Conservation (phyloP, 176 grass and related monocot species). For the Alloteropsis semialata region DNA sequence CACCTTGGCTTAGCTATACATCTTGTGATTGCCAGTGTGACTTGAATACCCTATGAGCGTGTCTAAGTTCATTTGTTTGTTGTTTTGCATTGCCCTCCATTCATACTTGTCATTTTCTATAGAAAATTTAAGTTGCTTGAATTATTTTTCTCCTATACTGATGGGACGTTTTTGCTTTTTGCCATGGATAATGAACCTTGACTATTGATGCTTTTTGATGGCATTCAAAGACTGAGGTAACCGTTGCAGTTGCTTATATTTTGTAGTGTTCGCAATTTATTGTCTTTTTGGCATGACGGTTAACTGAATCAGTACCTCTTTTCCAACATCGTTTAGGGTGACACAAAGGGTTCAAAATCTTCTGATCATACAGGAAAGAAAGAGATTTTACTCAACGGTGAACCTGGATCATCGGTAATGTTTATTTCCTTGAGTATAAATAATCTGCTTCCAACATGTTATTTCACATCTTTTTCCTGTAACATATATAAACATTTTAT, state of each 20-base stretch:
- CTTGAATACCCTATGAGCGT: too few relatives aligned
- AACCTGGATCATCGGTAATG: conserved; percentile 57
- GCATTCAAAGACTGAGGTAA: conserved; percentile 52
- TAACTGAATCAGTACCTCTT: conserved; percentile 1
- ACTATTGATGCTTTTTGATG: conserved; percentile 9
- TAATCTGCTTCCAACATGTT: neutral
- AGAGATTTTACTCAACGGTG: conserved; percentile 39
- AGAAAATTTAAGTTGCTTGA: neutral
- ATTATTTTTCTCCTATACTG: conserved; percentile 27
- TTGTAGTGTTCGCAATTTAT: neutral
- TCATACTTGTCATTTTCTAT: neutral
- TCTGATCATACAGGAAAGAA: conserved; percentile 59
- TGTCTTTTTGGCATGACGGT: neutral
- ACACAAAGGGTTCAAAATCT: conserved; percentile 55
- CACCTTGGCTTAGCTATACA: neutral
- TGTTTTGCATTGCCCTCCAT: neutral
- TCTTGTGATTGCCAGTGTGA: neutral
- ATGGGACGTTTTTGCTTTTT: conserved; percentile 11
- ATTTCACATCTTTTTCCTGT: neutral
- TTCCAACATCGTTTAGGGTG: conserved; percentile 44
- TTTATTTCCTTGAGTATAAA: conserved; percentile 4
- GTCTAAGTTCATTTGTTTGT: neutral
- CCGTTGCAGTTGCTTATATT: neutral
- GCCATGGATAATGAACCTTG: conserved; percentile 17
- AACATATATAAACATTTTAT: neutral